phyloP scores from a whole-genome alignment of 306 rosid genomes.

The Vigna angularis region DNA sequence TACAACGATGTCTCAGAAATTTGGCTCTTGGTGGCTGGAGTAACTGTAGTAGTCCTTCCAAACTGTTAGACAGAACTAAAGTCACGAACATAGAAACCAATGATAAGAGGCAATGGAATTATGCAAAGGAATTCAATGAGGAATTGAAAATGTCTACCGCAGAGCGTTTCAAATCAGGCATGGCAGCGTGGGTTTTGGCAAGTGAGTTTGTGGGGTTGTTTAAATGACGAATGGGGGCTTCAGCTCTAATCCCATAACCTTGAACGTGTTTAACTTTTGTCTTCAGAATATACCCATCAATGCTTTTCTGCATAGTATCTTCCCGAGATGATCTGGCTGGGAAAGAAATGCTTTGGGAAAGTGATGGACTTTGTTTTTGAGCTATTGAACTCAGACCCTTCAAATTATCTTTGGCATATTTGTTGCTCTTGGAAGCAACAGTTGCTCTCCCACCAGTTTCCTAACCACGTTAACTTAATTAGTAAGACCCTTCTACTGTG shows the following conservation, averaged over 20 bases:
- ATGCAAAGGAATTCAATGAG: slow-evolving; percentile 14
- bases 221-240: slow-evolving; percentile 48
- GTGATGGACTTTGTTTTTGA: slow-evolving; percentile 55
- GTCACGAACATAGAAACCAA: slow-evolving; percentile 34
- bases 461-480: slow-evolving; percentile 54
- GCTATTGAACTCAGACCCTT: slow-evolving; percentile 51
- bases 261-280: slow-evolving; percentile 47
- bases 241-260: slow-evolving; percentile 51
- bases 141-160: slow-evolving; percentile 49
- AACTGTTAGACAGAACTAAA: slow-evolving; percentile 53
- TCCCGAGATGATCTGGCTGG: slow-evolving; percentile 61
- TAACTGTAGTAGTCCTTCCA: slow-evolving; percentile 60
- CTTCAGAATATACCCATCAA: slow-evolving; percentile 61
- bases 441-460: slow-evolving; percentile 48
- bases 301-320: slow-evolving; percentile 71
- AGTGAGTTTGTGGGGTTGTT: slow-evolving; percentile 58
- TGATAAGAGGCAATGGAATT: slow-evolving; percentile 31
- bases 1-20: slow-evolving; percentile 61
- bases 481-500: slow-evolving; percentile 13
- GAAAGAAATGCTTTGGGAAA: slow-evolving; percentile 87
- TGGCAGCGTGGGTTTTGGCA: slow-evolving; percentile 47
- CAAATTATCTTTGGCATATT: slow-evolving; percentile 65
- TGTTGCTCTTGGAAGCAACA: slow-evolving; percentile 63
- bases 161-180: slow-evolving; percentile 51
- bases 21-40: slow-evolving; percentile 48